Evolutionary conservation across 331 rosid species (phyloP).

Genomic region (Cucumis variabilis): DNA sequence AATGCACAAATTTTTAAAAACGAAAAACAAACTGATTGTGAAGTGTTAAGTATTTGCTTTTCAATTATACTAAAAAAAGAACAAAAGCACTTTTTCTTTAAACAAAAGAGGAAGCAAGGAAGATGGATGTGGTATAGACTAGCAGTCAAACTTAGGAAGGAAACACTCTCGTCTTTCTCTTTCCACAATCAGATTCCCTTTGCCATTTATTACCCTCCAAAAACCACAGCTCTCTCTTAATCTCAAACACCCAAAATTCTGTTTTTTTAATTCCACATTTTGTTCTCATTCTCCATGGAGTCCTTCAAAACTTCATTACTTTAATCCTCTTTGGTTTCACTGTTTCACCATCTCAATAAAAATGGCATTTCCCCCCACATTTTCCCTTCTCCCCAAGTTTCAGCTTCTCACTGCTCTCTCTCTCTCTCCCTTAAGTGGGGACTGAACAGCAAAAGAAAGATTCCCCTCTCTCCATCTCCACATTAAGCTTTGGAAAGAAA

Average conservation of each 20-base stretch:
- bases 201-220: background rate
- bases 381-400: constrained; percentile 19
- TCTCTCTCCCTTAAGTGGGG: background rate
- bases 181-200: constrained; percentile 12
- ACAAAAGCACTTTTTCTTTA: background rate
- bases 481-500: background rate
- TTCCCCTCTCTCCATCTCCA: constrained; percentile 20
- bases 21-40: too few species aligned
- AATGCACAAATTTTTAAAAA: too few species aligned
- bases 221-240: background rate
- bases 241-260: background rate
- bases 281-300: constrained; percentile 12
- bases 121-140: background rate
- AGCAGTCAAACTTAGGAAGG: background rate
- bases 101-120: background rate
- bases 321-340: background rate
- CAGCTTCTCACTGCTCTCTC: background rate
- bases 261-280: background rate
- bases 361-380: background rate
- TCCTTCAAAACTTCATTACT: constrained; percentile 7
- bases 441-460: background rate
- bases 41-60: too few species aligned
- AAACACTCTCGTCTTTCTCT: constrained; percentile 20
- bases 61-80: too few species aligned
- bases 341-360: constrained; percentile 19